Conservation (phyloP, 2,329 filamentous ascomycete genomes). For the Cladosporium sp. region DNA sequence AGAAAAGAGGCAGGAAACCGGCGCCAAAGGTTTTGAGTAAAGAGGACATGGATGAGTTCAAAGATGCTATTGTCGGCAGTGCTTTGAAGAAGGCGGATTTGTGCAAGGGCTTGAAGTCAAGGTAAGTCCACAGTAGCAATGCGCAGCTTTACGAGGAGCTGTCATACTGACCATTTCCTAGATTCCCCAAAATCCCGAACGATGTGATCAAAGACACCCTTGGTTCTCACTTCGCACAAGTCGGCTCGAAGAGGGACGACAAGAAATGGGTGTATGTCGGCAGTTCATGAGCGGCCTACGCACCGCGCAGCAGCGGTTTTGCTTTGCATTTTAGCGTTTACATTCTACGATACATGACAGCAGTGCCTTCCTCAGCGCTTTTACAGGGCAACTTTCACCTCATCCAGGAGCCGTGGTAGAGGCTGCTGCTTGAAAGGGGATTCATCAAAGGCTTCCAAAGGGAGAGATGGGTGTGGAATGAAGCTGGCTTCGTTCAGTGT, state of each 20-base stretch:
- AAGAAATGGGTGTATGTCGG: conserved; percentile 55
- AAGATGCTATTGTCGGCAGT: conserved; percentile 63
- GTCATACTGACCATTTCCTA: conserved; percentile 26
- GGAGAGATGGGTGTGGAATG: too few relatives aligned
- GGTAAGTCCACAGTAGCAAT: conserved; percentile 38
- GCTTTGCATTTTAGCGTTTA: neutral
- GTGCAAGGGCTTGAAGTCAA: conserved; percentile 69
- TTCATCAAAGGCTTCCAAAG: too few relatives aligned
- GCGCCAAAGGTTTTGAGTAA: conserved; percentile 48
- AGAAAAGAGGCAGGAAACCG: conserved; percentile 33
- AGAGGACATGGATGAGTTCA: conserved; percentile 64
- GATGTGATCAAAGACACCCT: conserved; percentile 69
- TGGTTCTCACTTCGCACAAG: conserved; percentile 59
- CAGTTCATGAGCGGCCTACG: neutral
- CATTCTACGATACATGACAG: conserved; percentile 11
- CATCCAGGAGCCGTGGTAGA: too few relatives aligned
- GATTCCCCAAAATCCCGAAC: conserved; percentile 67
- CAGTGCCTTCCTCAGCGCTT: neutral
- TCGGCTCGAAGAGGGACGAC: conserved; percentile 58
- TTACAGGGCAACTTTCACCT: neutral
- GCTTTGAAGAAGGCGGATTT: conserved; percentile 71
- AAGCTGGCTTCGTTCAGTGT: too few relatives aligned
- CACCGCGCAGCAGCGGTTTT: neutral
- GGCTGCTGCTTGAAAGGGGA: too few relatives aligned
- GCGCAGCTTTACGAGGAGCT: neutral